Evolutionary conservation across 2,329 filamentous ascomycete genomes (phyloP).

Genomic region (Cladosporium austrohemisphaericum): DNA sequence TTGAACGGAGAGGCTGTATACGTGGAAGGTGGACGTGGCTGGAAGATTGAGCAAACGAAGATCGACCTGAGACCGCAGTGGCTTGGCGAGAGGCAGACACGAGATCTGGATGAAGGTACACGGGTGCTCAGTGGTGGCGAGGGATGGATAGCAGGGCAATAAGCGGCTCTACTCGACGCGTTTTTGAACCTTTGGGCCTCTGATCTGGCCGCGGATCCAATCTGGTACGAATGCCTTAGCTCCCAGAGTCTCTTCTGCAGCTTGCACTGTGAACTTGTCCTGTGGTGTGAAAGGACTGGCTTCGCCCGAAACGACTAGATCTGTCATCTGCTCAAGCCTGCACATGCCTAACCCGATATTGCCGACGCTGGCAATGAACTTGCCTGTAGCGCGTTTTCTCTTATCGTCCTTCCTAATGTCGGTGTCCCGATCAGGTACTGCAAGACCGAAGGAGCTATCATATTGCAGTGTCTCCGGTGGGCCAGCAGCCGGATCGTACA

Average conservation of each 20-base stretch:
- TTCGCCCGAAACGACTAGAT: conserved; percentile 67
- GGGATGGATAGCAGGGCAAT: conserved; percentile 13
- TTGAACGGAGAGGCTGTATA: conserved; percentile 43
- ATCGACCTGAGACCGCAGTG: conserved; percentile 41
- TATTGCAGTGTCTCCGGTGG: conserved; percentile 48
- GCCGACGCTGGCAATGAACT: conserved; percentile 72
- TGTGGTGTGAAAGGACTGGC: conserved; percentile 57
- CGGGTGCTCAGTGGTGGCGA: conserved; percentile 31
- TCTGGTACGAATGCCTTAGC: conserved; percentile 68
- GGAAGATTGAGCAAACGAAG: conserved; percentile 44
- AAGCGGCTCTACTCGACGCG: conserved; percentile 21
- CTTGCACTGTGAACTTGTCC: conserved; percentile 46
- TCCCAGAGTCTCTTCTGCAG: conserved; percentile 25
- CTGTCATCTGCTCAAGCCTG: conserved; percentile 86
- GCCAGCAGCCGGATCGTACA: conserved; percentile 56
- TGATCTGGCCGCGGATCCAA: conserved; percentile 58
- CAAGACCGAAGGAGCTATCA: conserved; percentile 19
- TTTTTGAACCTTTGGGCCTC: conserved; percentile 37
- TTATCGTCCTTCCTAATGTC: conserved; percentile 54
- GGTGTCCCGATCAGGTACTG: conserved; percentile 28
- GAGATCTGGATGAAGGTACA: conserved; percentile 35
- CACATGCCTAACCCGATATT: conserved; percentile 86
- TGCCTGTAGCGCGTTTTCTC: conserved; percentile 68
- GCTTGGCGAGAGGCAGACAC: conserved; percentile 40
- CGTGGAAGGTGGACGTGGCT: conserved; percentile 42